Base-by-base conservation (phyloP, 495 filamentous ascomycete species). In the Lichenothelia convexa region DNA sequence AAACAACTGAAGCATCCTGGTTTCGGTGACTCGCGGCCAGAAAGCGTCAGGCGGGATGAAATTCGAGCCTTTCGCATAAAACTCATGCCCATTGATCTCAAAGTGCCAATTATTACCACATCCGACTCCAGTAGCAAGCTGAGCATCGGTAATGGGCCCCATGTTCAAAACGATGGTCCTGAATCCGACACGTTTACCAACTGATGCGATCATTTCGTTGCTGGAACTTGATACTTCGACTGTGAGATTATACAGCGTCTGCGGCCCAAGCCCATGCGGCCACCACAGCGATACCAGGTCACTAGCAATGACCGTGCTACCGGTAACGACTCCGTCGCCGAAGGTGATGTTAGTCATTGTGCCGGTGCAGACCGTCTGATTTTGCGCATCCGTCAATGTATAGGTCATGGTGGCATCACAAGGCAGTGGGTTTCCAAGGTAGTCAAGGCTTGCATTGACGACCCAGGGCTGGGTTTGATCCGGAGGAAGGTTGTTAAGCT, bases 41-140 rank as follows among this genome's bases (percentile, higher is more conserved):
- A 80, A 78, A 0, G 63, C 60, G 45, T 78, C 73, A 4, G 71
- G 70, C 0, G 74, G 73, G 39, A 79, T 75, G 36, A 77, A 64
- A 34, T 78, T 78, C 20, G 64, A 70, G 12, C 71, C 43, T 40
- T 79, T 77, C 1, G 70, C 72, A 43, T 75, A 79, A 43, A 79
- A 76, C 17, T 72, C 67, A 34, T 70, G 65, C 4, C 74, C 73
- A 36, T 79, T 79, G 29, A 78, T 59, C 46, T 77, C 71, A 40
- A 79, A 79, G 45, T 78, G 71, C 67, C 72, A 79, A 42, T 76
- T 71, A 21, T 66, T 69, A 3, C 72, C 73, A 0, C 68, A 68
- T n/a, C 68, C 67, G 22, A 74, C 65, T 3, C 73, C 73, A 33
- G 59, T 56, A 1, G 62, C 59, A 2, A 72, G 39, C 39, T 78